These are phyloP conservation scores for Lachnellula occidentalis DNA, from an alignment of 2,329 filamentous ascomycete species.

Conservation along the genomic window DNA sequence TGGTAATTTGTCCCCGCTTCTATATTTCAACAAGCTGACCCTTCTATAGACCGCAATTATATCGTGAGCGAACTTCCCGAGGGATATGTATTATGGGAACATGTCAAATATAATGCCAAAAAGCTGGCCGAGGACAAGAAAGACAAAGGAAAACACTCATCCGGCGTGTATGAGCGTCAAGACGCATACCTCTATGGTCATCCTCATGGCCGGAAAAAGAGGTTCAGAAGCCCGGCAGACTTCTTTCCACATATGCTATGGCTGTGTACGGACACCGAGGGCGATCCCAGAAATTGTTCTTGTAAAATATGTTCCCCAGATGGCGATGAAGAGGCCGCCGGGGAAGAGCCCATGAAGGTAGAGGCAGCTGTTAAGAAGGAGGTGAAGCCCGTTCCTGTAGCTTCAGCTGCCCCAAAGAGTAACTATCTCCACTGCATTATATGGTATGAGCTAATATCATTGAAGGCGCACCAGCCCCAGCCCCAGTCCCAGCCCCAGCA, in stretches of 20 bases:
- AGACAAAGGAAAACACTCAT: constrained; percentile 37
- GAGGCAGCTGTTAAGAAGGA: constrained; percentile 14
- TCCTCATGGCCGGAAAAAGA: constrained; percentile 49
- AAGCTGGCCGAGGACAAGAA: constrained; percentile 36
- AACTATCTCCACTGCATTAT: background rate
- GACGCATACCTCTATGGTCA: constrained; percentile 58
- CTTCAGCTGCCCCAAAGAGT: constrained; percentile 2
- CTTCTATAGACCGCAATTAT: constrained; percentile 34
- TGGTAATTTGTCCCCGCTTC: constrained; percentile 9
- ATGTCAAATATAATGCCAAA: constrained; percentile 45
- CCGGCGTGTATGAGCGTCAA: constrained; percentile 47
- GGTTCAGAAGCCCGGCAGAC: constrained; percentile 52
- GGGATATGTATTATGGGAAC: constrained; percentile 52
- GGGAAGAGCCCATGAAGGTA: constrained; percentile 27
- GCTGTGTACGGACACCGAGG: constrained; percentile 47
- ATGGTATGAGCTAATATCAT: background rate
- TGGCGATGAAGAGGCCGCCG: constrained; percentile 34
- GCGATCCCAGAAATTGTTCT: constrained; percentile 47
- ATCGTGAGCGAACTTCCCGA: constrained; percentile 50
- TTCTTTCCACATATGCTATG: constrained; percentile 56
- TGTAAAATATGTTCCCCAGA: constrained; percentile 53
- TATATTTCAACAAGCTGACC: background rate
- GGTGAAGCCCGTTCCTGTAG: constrained; percentile 3
- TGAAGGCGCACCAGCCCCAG: background rate
- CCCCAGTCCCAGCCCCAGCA: background rate